Evolutionary conservation across 1,284 basidiomycete species (phyloP), one percentile per base, ranked within the genome.

Genomic region (Rhodotorula sp.): DNA sequence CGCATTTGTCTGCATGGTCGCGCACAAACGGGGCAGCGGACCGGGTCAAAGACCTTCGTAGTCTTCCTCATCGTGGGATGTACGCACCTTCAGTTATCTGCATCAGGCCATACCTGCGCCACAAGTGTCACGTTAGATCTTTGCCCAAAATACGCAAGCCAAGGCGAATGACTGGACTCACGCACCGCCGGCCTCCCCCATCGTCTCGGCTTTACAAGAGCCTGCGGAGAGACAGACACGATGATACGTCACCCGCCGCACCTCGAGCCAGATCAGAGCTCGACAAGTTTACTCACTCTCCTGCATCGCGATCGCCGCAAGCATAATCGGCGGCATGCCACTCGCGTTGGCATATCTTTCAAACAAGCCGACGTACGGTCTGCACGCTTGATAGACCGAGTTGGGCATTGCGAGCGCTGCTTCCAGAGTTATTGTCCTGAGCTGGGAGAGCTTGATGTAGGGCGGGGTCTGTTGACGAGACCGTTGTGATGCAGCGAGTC

Each of bases 221-320:
- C 62, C 29, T 42, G 18, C 37, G 26, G 12, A 29, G 17, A 12
- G 10, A 12, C n/a, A 7, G n/a, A n/a, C n/a, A n/a, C n/a, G n/a
- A n/a, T n/a, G n/a, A n/a, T n/a, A 45, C 17, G 24, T 12, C 37
- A 5, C 22, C 49, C 10, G 30, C n/a, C 7, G 14, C 15, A 26
- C 58, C n/a, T 60, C 44, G 17, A 17, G 8, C 37, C 29, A 33
- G 33, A 7, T 33, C 3, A 37, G 4, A n/a, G 20, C n/a, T 10
- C 24, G 45, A 17, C 18, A 53, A 46, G 29, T 12, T 8, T 12
- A 48, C 59, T 84, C 82, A 55, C 86, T 87, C 80, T 90, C 89
- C 79, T 89, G 88, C 89, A 94, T 89, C 53, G 91, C 91, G 72
- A 95, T 89, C 0, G 91, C 86, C 8, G 92, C 91, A 57, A 94